Percentiles rank a stretch among this genome's conserved stretches.
These are phyloP conservation scores for Neoboletus magnificus DNA, from an alignment of 768 basidiomycete genomes.

Conservation along the genomic window DNA sequence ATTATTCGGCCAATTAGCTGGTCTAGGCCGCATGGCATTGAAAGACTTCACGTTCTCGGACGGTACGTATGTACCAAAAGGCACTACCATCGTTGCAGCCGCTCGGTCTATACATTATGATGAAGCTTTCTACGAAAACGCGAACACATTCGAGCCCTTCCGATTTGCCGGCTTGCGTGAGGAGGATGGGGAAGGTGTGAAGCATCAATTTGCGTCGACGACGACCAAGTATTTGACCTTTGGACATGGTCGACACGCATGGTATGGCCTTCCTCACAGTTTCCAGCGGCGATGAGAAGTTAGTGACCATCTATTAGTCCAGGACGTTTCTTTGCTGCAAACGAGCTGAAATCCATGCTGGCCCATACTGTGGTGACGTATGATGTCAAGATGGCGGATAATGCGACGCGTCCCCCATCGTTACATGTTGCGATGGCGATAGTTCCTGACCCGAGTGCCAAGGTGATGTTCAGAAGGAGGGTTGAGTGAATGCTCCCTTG, in stretches of 20 bases:
- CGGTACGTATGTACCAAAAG: constrained; percentile 37
- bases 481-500: neutral
- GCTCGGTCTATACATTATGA: constrained; percentile 21
- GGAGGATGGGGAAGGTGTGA: constrained; percentile 33
- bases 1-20: constrained; percentile 12
- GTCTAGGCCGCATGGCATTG: constrained; percentile 31
- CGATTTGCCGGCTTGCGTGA: constrained; percentile 3
- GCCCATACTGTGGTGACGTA: constrained; percentile 13
- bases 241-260: neutral
- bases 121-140: neutral
- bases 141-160: constrained; percentile 6
- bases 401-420: neutral
- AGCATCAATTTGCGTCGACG: constrained; percentile 35
- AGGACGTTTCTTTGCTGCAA: constrained; percentile 15
- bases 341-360: constrained; percentile 11
- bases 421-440: neutral
- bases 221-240: constrained; percentile 35
- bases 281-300: neutral
- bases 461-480: neutral
- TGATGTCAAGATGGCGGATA: constrained; percentile 1
- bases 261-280: neutral
- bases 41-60: constrained; percentile 37
- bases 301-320: neutral
- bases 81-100: constrained; percentile 23
- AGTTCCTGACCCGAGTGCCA: neutral